Base-by-base conservation (phyloP, 1,284 basidiomycete species). In the Ganoderma resinaceum region DNA sequence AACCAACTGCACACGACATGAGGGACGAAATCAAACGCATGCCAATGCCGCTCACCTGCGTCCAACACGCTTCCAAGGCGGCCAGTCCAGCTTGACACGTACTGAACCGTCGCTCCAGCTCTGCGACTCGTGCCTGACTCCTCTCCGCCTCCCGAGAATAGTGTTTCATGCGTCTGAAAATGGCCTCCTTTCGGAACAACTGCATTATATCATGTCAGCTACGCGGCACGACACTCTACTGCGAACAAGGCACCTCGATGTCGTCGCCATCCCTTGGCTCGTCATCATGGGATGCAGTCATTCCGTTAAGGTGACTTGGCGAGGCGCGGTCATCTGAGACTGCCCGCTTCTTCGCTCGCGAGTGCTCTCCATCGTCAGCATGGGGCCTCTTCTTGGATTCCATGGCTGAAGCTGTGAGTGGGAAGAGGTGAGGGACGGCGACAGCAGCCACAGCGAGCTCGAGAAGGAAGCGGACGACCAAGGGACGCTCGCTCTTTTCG, bases 151-250 rank as follows among this genome's bases (percentile, higher is more conserved):
- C 91, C 68, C 95, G 89, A 63, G 92, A 91, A 79, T 97, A 97
- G 76, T 96, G 90, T 76, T 89, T 92, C 95, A 98, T 96, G 71
- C 95, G 88, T 61, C 96, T 87, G 80, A 91, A 97, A 63, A 98
- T 93, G 53, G 96, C 96, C 78, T 97, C 95, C 81, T 98, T 98
- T 69, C 95, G 91, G 66, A 79, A 80, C 62, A 76, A 61, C 78
- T 80, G 37, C 33, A 58, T n/a, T 9, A 1, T 16, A 7, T 1
- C 23, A 40, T 14, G 55, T 65, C 26, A 65, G 61, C 18, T 29
- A 16, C 33, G 18, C n/a, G 31, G 18, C 14, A 43, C 18, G 35
- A 78, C 92, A 92, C 26, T 85, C 81, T 91, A 72, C 40, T 70
- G 61, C 72, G 60, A 69, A 20, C 37, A 42, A 61, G 66, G 46